These are phyloP conservation scores for Cornus suecica DNA, from an alignment of 148 eudicot species.

Conservation along the genomic window DNA sequence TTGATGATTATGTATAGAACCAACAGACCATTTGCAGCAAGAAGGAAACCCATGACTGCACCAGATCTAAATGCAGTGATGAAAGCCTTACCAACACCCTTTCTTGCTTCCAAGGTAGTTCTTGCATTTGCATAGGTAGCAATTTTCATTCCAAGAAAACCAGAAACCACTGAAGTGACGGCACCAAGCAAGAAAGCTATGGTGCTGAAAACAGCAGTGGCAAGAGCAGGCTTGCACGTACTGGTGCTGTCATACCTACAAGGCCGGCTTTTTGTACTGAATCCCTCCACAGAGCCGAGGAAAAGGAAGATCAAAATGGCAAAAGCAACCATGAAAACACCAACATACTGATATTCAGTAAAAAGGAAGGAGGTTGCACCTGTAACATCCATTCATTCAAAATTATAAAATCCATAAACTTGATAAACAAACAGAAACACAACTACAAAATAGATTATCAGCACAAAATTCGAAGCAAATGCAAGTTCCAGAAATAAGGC, in stretches of 20 bases:
- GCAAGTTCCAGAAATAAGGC: not conserved
- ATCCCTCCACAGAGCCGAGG: slow-evolving; percentile 96
- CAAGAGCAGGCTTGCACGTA: slow-evolving; percentile 86
- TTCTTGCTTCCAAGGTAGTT: slow-evolving; percentile 93
- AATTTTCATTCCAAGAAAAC: slow-evolving; percentile 97
- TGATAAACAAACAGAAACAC: not conserved
- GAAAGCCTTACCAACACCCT: slow-evolving; percentile 91
- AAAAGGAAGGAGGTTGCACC: slow-evolving; percentile 88
- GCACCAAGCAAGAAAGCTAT: slow-evolving; percentile 81
- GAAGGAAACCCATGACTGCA: slow-evolving; percentile 98
- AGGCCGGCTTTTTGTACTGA: slow-evolving; percentile 67
- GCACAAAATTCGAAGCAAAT: not conserved
- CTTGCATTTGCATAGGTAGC: slow-evolving; percentile 95
- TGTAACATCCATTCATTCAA: slow-evolving; percentile 23
- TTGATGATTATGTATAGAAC: slow-evolving; percentile 70
- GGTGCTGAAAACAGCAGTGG: slow-evolving; percentile 85
- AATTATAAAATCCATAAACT: slow-evolving; percentile 4
- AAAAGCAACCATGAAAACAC: slow-evolving; percentile 79
- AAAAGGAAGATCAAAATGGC: slow-evolving; percentile 83
- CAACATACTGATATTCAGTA: slow-evolving; percentile 78
- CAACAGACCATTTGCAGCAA: slow-evolving; percentile 89
- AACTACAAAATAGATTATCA: not conserved
- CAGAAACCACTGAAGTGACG: slow-evolving; percentile 74
- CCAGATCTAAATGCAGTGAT: slow-evolving; percentile 88
- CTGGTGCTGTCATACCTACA: slow-evolving; percentile 70